These are phyloP conservation scores for Rhazya stricta DNA, from an alignment of 257 asterid species.

Conservation along the genomic window DNA sequence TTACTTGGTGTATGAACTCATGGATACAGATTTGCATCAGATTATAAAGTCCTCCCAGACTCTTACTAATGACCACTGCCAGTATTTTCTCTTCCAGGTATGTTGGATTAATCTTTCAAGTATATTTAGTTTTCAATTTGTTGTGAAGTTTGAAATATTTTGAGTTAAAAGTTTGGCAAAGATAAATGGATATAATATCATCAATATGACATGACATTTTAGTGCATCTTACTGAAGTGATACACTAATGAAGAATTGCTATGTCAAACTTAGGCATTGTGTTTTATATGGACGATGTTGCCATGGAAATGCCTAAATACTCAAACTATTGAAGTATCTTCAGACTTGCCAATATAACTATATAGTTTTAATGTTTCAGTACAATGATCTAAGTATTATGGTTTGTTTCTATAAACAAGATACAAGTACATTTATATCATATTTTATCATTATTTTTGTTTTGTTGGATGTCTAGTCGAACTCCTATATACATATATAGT, in stretches of 20 bases:
- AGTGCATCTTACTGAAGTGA: neutral
- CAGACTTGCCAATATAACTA: neutral
- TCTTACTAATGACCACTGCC: conserved; percentile 27
- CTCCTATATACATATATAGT: too few species aligned
- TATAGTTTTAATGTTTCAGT: neutral
- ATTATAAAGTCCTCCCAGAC: conserved; percentile 27
- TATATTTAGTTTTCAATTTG: neutral
- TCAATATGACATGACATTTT: neutral
- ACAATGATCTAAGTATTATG: neutral
- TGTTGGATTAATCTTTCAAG: neutral
- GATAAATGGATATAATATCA: neutral
- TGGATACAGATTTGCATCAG: conserved; percentile 30
- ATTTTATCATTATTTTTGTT: too few species aligned
- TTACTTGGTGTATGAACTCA: conserved; percentile 27
- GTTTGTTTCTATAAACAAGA: neutral
- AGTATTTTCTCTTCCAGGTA: conserved; percentile 29
- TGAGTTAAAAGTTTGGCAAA: neutral
- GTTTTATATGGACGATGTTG: neutral
- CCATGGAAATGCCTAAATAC: neutral
- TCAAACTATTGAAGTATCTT: neutral
- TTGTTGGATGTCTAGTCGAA: too few species aligned
- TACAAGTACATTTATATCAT: neutral
- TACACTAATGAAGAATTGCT: neutral
- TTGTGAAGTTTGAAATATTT: conserved; percentile 2
- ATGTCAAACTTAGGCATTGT: neutral